Conservation (phyloP, 2,329 filamentous ascomycete species). For the Trichoderma atrobrunneum region DNA sequence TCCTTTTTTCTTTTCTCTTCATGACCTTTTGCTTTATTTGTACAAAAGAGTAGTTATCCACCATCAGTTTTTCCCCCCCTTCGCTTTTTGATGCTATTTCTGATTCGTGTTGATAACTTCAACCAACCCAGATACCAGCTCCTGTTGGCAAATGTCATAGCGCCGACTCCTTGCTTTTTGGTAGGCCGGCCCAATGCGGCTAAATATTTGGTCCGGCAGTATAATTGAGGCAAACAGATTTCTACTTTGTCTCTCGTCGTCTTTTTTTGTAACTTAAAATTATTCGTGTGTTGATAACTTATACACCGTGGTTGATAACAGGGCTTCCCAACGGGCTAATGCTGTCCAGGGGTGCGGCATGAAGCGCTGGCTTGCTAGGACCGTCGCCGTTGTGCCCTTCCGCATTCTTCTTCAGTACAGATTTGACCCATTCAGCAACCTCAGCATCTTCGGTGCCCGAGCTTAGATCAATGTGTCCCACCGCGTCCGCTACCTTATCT, state of each 20-base stretch:
- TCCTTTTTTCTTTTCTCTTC: neutral
- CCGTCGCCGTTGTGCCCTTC: constrained; percentile 50
- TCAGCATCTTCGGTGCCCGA: constrained; percentile 64
- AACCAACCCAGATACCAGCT: constrained; percentile 18
- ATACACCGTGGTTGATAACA: constrained; percentile 4
- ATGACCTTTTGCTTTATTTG: neutral
- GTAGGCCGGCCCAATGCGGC: neutral
- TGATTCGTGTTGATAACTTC: neutral
- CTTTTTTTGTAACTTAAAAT: constrained; percentile 21
- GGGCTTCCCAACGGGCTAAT: constrained; percentile 56
- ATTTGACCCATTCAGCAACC: constrained; percentile 80
- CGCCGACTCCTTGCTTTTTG: neutral
- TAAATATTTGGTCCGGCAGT: neutral
- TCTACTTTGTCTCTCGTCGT: neutral
- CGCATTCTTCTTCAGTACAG: constrained; percentile 58
- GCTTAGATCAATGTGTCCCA: constrained; percentile 43
- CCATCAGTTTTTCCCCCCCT: neutral
- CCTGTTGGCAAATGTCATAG: constrained; percentile 7
- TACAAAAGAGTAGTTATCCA: neutral
- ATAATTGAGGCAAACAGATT: neutral
- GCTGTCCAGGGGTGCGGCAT: constrained; percentile 79
- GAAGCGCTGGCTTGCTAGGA: constrained; percentile 72
- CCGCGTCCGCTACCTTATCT: constrained; percentile 42
- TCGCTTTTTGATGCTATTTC: neutral
- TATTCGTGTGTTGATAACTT: neutral